Evolutionary conservation across 2,329 filamentous ascomycete genomes (phyloP).

Genomic region (Xylaria sp.): DNA sequence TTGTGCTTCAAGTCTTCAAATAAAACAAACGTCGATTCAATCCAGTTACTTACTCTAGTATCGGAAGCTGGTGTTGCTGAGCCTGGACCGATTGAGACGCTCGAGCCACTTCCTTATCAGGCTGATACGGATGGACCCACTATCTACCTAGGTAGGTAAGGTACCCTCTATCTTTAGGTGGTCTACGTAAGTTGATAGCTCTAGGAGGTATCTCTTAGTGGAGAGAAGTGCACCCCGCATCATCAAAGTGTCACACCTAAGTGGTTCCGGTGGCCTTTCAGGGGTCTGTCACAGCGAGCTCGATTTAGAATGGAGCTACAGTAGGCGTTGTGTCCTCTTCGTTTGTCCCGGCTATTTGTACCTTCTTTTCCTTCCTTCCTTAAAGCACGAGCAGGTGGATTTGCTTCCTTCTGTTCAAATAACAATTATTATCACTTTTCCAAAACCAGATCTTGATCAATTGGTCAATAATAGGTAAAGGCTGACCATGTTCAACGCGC

Average conservation of each 20-base stretch:
- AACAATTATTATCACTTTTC: slow-evolving; percentile 2
- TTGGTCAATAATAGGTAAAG: slow-evolving; percentile 8
- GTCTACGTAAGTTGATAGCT: neutral
- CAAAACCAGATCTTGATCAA: slow-evolving; percentile 23
- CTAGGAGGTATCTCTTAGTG: too few species aligned
- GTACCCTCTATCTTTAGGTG: neutral
- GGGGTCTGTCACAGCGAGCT: slow-evolving; percentile 36
- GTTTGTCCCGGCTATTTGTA: slow-evolving; percentile 16
- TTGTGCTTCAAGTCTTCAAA: slow-evolving; percentile 15
- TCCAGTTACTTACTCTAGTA: slow-evolving; percentile 1
- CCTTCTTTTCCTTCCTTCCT: slow-evolving; percentile 26
- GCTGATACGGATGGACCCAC: slow-evolving; percentile 26
- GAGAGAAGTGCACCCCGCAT: slow-evolving; percentile 32
- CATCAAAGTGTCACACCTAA: slow-evolving; percentile 23
- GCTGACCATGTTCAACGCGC: slow-evolving; percentile 76
- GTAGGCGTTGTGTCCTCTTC: slow-evolving; percentile 47
- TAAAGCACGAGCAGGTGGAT: slow-evolving; percentile 30
- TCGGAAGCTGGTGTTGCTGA: slow-evolving; percentile 28
- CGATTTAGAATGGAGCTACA: slow-evolving; percentile 11
- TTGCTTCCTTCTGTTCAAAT: slow-evolving; percentile 29
- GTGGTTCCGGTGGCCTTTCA: slow-evolving; percentile 30
- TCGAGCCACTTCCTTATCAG: slow-evolving; percentile 35
- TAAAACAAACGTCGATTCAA: slow-evolving; percentile 17
- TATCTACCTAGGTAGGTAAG: slow-evolving; percentile 1
- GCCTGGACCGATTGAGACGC: slow-evolving; percentile 14